Evolutionary conservation across 352 stramenopile genomes (phyloP), one percentile per base, ranked within the genome.

Genomic region (Plasmopara muralis): DNA sequence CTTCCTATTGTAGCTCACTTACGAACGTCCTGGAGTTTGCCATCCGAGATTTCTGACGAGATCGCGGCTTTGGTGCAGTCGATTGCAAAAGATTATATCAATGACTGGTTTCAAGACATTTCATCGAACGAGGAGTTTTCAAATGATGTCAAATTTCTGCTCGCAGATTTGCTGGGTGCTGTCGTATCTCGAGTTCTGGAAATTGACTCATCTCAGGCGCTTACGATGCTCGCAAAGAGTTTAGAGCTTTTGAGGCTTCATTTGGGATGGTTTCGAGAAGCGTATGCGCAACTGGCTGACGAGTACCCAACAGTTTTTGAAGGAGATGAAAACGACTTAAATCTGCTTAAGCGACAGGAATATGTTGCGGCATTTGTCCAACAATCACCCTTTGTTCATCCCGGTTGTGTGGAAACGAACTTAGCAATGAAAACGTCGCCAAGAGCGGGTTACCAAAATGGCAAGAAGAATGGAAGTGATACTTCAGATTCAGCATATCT

Each of bases 221-320:
- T 91, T 31, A 77, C 68, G 35, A 71, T 88, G 50, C 61, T 66
- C 8, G 69, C 81, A 37, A 85, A 81, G 56, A 67, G 61, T 43
- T 55, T 87, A 4, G 77, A 91, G 55, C 53, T 91, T 9, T 50
- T 88, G 53, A 74, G 74, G 10, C 50, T 91, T 43, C 81, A 91
- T 51, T 58, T 91, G 31, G 77, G 73, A 6, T 91, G 81, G 81
- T 91, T 91, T 60, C 70, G 81, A 14, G 81, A 91, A 57, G 67
- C 73, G 9, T 91, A 83, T 39, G 81, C 74, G 37, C 67, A 84
- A 48, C 53, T 89, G 13, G 66, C 72, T 0, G 76, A 87, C 38
- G 67, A 85, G 30, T 72, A 76, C 25, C 81, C 81, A 33, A 55
- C 55, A 1, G 61, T 75, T 6, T 91, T 91, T 60, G 59, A 72